Evolutionary conservation across 805 yeast species (phyloP), one percentile per base, ranked within the genome.

Genomic region (Yamadazyma endophytica): DNA sequence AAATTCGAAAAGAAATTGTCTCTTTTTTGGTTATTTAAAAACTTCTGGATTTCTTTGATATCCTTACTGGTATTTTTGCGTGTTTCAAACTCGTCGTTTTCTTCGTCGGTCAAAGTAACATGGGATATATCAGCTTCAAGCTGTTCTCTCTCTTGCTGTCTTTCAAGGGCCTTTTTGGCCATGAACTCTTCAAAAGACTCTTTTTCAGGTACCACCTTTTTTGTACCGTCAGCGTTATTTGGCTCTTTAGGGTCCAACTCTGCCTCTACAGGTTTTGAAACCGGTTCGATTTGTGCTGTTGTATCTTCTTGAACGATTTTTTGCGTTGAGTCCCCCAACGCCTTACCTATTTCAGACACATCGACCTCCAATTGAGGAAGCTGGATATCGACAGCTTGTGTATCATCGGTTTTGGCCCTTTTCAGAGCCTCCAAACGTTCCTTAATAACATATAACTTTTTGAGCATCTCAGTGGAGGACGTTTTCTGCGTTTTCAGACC

Each of bases 91-190:
- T 59, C 42, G 24, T 62, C 70, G 13, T 57, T 43, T 33, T 65
- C 70, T 36, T 64, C 70, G 30, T 64, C 70, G 2, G 68, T 58
- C 16, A 64, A 44, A 1, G 69, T 42, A 2, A 49, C 43, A 22
- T 43, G 51, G 1, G 61, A 36, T 15, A 64, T 46, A 23, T 65
- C 69, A 2, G 54, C 54, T 29, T 56, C 56, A 16, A 61, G 31
- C 38, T 43, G 24, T 40, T 43, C 31, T 21, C 29, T 36, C 21
- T 36, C 31, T 29, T 43, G 29, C 17, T 42, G 14, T 19, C 54
- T 32, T 34, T 44, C 39, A 17, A 39, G 33, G 17, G 49, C 41
- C 24, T 50, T 49, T 19, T n/a, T n/a, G n/a, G n/a, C n/a, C n/a
- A n/a, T n/a, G n/a, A n/a, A n/a, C n/a, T n/a, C n/a, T n/a, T n/a